These are phyloP conservation scores for Candida coquimbonensis DNA, from an alignment of 805 yeast genomes.

Conservation along the genomic window DNA sequence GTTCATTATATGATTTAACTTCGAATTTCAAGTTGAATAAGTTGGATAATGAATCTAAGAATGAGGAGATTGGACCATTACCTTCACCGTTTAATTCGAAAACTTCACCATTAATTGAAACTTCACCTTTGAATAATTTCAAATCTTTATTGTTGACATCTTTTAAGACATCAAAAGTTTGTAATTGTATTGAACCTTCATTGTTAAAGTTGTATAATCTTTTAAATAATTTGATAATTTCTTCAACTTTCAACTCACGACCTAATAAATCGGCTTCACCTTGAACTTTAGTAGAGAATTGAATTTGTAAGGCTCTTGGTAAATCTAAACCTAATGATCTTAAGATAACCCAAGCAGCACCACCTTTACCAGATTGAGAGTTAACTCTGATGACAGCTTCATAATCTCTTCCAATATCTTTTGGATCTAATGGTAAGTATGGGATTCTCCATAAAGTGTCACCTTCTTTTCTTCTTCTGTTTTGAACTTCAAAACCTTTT, in stretches of 20 bases:
- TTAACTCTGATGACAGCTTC: conserved; percentile 80
- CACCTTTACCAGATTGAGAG: conserved; percentile 86
- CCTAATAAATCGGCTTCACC: conserved; percentile 56
- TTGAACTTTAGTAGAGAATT: conserved; percentile 62
- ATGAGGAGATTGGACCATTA: conserved; percentile 75
- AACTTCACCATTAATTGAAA: conserved; percentile 28
- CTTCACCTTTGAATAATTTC: conserved; percentile 36
- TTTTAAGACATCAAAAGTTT: conserved; percentile 35
- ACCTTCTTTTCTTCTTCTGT: conserved; percentile 41
- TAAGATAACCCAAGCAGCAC: conserved; percentile 77
- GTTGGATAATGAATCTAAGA: conserved; percentile 54
- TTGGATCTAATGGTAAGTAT: conserved; percentile 74
- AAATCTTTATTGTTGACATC: conserved; percentile 30
- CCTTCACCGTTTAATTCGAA: conserved; percentile 49
- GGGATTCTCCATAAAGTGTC: conserved; percentile 61
- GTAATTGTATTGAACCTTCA: conserved; percentile 27
- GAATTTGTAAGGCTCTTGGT: conserved; percentile 66
- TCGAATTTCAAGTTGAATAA: conserved; percentile 47
- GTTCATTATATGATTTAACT: conserved; percentile 64
- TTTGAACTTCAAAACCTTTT: conserved; percentile 54
- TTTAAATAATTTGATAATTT: conserved; percentile 53
- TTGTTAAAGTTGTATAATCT: conserved; percentile 45
- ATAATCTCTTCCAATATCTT: conserved; percentile 73
- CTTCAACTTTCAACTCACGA: conserved; percentile 62
- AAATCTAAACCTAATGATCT: conserved; percentile 65